phyloP scores from a whole-genome alignment of 225 moss, liverwort and hornwort genomes.

The Thuidium tamariscinum region DNA sequence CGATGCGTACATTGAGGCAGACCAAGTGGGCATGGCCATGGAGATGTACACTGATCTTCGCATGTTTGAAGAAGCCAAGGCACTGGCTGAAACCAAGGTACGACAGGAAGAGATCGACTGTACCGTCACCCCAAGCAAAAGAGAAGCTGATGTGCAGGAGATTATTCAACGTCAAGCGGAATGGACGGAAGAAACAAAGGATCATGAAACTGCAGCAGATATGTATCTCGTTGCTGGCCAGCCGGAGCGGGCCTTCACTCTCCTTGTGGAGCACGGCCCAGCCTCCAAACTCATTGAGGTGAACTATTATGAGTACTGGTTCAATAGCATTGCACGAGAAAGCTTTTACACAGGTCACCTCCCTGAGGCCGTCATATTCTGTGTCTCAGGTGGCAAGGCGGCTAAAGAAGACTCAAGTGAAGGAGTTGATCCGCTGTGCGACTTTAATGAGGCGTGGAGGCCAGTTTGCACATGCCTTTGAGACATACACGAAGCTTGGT shows the following conservation, averaged over 20 bases:
- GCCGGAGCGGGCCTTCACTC: slow-evolving; percentile 60
- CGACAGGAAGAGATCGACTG: slow-evolving; percentile 15
- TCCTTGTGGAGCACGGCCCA: slow-evolving; percentile 75
- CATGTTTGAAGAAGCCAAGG: slow-evolving; percentile 91
- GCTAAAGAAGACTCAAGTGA: slow-evolving; percentile 64
- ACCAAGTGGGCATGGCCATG: slow-evolving; percentile 76
- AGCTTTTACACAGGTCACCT: background rate
- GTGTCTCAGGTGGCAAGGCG: slow-evolving; percentile 62
- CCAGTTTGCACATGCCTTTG: slow-evolving; percentile 84
- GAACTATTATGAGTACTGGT: background rate
- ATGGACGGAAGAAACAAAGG: slow-evolving; percentile 83
- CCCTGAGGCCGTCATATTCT: background rate
- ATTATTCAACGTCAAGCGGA: slow-evolving; percentile 91
- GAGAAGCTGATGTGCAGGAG: slow-evolving; percentile 62
- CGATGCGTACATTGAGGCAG: slow-evolving; percentile 65
- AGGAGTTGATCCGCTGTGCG: slow-evolving; percentile 59
- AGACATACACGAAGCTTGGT: slow-evolving; percentile 77
- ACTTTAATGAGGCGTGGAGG: slow-evolving; percentile 67
- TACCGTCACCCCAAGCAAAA: slow-evolving; percentile 7
- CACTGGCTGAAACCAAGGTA: slow-evolving; percentile 50
- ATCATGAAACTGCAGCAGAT: slow-evolving; percentile 95
- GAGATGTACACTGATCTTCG: slow-evolving; percentile 93
- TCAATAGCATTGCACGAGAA: background rate
- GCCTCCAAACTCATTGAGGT: slow-evolving; percentile 89
- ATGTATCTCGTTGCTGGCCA: slow-evolving; percentile 82